A percentile compares a stretch with the other conserved stretches of the same genome.
These are phyloP conservation scores for Craspedostauros australis DNA, from an alignment of 108 stramenopile genomes.

Conservation along the genomic window DNA sequence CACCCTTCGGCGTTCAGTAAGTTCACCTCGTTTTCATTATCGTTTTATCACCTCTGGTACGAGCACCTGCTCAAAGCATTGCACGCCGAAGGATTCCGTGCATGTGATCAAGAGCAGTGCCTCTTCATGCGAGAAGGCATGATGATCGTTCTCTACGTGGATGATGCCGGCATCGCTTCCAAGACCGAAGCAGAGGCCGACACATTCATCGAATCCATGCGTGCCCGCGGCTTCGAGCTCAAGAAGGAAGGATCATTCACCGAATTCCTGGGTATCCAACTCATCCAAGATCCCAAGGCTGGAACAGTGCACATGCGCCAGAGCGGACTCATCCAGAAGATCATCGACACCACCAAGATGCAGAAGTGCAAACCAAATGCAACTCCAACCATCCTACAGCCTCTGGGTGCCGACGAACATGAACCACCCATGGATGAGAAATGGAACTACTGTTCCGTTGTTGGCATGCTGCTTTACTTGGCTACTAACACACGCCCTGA, in stretches of 20 bases:
- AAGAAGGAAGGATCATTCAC: constrained; percentile 15
- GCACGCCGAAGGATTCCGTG: too few species aligned
- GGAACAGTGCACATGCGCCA: neutral
- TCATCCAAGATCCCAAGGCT: too few species aligned
- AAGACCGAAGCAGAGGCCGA: too few species aligned
- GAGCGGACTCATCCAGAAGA: constrained; percentile 8
- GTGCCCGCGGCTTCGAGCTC: constrained; percentile 5
- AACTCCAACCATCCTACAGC: neutral
- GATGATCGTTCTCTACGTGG: too few species aligned
- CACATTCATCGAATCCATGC: too few species aligned
- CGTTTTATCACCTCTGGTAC: too few species aligned
- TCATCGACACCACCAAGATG: constrained; percentile 3
- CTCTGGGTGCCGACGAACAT: neutral
- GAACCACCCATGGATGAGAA: neutral
- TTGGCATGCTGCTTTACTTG: constrained; percentile 12
- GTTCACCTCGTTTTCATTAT: too few species aligned
- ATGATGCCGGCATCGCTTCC: too few species aligned
- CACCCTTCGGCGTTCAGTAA: too few species aligned
- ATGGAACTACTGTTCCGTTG: constrained; percentile 6
- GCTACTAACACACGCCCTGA: constrained; percentile 9
- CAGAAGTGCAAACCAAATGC: neutral
- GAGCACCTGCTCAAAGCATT: too few species aligned
- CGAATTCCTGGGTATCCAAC: constrained; percentile 21
- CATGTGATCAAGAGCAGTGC: too few species aligned
- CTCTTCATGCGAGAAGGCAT: too few species aligned